These are phyloP conservation scores for Cucurbitaria berberidis DNA, from an alignment of 2,329 filamentous ascomycete species.

Conservation along the genomic window DNA sequence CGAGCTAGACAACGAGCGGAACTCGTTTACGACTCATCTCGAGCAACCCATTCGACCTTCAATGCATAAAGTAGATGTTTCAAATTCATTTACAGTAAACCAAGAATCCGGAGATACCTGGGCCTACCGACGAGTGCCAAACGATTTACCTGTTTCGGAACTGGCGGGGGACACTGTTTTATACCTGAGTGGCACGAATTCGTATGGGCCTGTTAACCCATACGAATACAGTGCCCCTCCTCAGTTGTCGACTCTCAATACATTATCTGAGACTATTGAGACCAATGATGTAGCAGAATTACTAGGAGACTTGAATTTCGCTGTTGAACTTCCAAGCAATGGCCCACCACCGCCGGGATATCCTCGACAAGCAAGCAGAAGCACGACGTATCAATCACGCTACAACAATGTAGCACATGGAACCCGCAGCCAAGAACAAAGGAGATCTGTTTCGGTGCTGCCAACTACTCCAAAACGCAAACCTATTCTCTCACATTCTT, in stretches of 20 bases:
- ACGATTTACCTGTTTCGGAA: conserved; percentile 5
- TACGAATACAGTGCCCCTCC: conserved; percentile 11
- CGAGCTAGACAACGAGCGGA: neutral
- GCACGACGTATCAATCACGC: neutral
- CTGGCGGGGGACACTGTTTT: conserved; percentile 17
- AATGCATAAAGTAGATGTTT: too few relatives aligned
- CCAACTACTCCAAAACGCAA: conserved; percentile 7
- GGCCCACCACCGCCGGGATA: conserved; percentile 7
- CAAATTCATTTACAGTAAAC: neutral
- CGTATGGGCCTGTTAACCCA: conserved; percentile 26
- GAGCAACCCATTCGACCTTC: neutral
- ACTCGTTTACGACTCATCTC: neutral
- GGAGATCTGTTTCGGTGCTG: conserved; percentile 3
- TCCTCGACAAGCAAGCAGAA: neutral
- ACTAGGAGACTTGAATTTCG: conserved; percentile 14
- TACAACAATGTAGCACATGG: too few relatives aligned
- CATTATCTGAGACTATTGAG: neutral
- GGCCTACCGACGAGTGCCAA: neutral
- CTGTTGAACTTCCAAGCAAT: conserved; percentile 11
- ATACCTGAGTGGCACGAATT: conserved; percentile 25
- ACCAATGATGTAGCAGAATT: conserved; percentile 9
- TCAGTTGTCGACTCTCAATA: neutral
- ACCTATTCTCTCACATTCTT: conserved; percentile 7
- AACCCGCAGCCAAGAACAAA: neutral
- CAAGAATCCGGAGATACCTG: neutral